Conservation (phyloP, 768 basidiomycete species). For the Pholiota molesta region DNA sequence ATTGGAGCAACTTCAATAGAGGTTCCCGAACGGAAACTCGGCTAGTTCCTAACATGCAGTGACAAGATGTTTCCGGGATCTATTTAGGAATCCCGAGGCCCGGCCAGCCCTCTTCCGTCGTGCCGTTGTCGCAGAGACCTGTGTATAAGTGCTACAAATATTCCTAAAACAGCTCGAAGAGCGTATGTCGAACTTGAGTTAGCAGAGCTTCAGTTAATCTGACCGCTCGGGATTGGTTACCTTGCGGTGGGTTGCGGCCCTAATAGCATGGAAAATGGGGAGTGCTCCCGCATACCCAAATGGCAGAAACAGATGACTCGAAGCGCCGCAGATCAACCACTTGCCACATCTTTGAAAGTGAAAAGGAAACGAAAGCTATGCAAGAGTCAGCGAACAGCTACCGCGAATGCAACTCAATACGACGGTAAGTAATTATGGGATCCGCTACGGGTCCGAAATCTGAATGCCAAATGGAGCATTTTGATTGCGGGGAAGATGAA, state of each 20-base stretch:
- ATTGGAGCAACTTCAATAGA: slow-evolving; percentile 2
- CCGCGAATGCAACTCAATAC: background rate
- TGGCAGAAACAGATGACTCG: background rate
- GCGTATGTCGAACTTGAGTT: background rate
- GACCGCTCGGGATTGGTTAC: background rate
- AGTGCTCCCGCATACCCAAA: background rate
- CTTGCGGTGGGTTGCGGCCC: background rate
- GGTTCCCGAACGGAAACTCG: slow-evolving; percentile 10
- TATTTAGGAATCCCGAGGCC: slow-evolving; percentile 1
- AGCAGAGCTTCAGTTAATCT: background rate
- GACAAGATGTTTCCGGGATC: slow-evolving; percentile 6
- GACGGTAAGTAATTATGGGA: background rate
- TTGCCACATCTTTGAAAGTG: background rate
- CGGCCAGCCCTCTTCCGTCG: background rate
- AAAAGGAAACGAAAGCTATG: background rate
- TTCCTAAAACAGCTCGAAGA: background rate
- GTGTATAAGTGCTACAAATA: background rate
- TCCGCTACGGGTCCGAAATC: background rate
- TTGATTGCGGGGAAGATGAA: background rate
- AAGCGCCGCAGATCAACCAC: background rate
- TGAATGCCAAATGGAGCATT: background rate
- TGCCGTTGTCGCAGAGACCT: background rate
- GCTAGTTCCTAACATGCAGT: slow-evolving; percentile 2
- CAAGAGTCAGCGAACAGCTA: background rate
- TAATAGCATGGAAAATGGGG: background rate